Base-by-base conservation (phyloP, 805 yeast species). In the Priceomyces fermenticarens region DNA sequence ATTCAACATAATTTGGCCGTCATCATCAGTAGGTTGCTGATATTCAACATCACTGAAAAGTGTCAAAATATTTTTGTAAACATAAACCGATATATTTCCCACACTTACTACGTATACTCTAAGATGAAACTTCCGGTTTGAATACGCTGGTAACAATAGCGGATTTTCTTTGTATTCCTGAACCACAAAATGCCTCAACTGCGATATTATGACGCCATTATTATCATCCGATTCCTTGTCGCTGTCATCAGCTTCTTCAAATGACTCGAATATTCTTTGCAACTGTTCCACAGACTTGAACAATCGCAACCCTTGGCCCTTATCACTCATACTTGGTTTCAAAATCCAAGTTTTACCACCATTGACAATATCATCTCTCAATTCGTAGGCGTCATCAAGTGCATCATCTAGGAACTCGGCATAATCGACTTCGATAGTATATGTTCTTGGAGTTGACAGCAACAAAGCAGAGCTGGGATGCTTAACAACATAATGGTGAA, bases 261-360 rank as follows among this genome's bases (percentile, higher is more conserved):
- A 89, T 2, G 84, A 80, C 52, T 93, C 86, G 60, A 93, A 91
- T 3, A 91, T 82, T 3, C 63, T 74, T 60, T 90, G 97, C 37
- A 93, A 67, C 53, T 89, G 93, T 7, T 81, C 87, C 28, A 88
- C 71, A 0, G 89, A 81, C 40, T 73, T 73, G 66, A 93, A 93
- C 0, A 93, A 63, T 30, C 96, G 68, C 37, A 93, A 91, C 0
- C 99, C 99, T 58, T 93, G 97, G 9, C 96, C 99, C 57, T 91
- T 83, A 57, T 93, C 99, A 54, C 95, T 85, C 97, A 93, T 89
- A 48, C 96, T 82, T 11, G 99, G 99, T 58, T 93, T 93, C 58
- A 93, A 72, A 30, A 93, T 93, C 90, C 95, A 91, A 35, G 83
- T 77, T 48, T 76, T 79, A 12, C 69, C 73, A 10, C 77, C 78